Evolutionary conservation across 768 basidiomycete species (phyloP), one percentile per base, ranked within the genome.

Genomic region (Artomyces pyxidatus): DNA sequence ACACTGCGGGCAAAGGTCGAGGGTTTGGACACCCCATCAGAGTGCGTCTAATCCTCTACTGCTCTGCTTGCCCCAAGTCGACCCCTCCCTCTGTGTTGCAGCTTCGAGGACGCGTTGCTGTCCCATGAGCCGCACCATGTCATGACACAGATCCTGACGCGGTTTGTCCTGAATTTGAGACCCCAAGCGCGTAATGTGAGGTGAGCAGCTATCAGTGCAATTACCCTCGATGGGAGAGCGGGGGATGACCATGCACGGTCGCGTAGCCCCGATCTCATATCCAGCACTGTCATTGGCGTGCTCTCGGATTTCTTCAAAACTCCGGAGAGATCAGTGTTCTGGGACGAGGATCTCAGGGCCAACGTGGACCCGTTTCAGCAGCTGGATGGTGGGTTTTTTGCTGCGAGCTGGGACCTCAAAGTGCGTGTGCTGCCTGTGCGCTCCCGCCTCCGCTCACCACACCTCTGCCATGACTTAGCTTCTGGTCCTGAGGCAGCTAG

Each of bases 141-240:
- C 58, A 72, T 92, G 55, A 83, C 80, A 38, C 76, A 78, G 61
- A 71, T 91, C 58, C 79, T 92, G 19, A 73, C 73, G 50, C 78
- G 81, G 51, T 91, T 92, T 64, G 76, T 92, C 58, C 72, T 83
- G 58, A 90, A 88, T 66, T 77, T 92, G 58, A 80, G 81, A 61
- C 88, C 89, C 17, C 84, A 84, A 66, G 85, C 88, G 81, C 85
- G 88, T 83, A 89, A 89, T 74, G 74, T 88, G 67, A 86, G 84
- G 88, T 87, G 68, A 68, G 80, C 64, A 66, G 67, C 64, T 65
- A 65, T 66, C 51, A 42, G 49, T 56, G 58, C 55, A 51, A 48
- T 57, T 61, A 55, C 53, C 51, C 56, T 54, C 45, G 57, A 61
- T 57, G 57, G 65, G 55, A 60, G 55, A 60, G 54, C 58, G 55